Evolutionary conservation across 148 eudicot species (phyloP), one percentile per base, ranked within the genome.

Genomic region (Polygonum aviculare): DNA sequence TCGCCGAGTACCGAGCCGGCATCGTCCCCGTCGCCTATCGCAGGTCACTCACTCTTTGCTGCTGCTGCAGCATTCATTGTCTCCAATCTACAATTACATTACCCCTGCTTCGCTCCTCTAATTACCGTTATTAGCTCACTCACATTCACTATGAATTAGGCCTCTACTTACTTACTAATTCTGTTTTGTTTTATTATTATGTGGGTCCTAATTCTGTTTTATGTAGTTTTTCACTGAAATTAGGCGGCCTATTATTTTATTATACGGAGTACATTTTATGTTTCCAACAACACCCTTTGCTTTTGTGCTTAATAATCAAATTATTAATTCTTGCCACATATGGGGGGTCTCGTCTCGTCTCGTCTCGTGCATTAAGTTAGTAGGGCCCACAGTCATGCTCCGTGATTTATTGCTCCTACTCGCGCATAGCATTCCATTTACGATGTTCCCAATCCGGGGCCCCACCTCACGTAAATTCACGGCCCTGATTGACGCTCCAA

Each of bases 1-100:
- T 93, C 71, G 98, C 98, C 3, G 85, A 93, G 80, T 93, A 91
- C 69, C 87, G 91, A 1, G 98, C 96, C 67, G 98, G 98, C 41
- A 93, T 93, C 62, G 93, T 93, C 44, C 98, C 98, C 5, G 96
- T 93, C 19, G 59, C 86, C 2, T 93, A 72, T 80, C 96, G 98
- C 81, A 76, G 98, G 96, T 91, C 51, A 19, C 22, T 8, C 6
- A 26, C 19, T 19, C 62, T 18, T 3, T 26, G 31, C 31, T 26
- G 31, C 31, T 26, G 31, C 31, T n/a, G n/a, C n/a, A n/a, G n/a
- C 31, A 26, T 26, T 26, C 31, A 55, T 55, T 55, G 62, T 21
- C 62, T n/a, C n/a, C n/a, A n/a, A n/a, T n/a, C n/a, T n/a, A n/a
- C n/a, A n/a, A n/a, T n/a, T 55, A 55, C 2, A 21, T 19, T 55